These are phyloP conservation scores for Xylariaceae sp. DNA, from an alignment of 2,329 filamentous ascomycete genomes.

Conservation along the genomic window DNA sequence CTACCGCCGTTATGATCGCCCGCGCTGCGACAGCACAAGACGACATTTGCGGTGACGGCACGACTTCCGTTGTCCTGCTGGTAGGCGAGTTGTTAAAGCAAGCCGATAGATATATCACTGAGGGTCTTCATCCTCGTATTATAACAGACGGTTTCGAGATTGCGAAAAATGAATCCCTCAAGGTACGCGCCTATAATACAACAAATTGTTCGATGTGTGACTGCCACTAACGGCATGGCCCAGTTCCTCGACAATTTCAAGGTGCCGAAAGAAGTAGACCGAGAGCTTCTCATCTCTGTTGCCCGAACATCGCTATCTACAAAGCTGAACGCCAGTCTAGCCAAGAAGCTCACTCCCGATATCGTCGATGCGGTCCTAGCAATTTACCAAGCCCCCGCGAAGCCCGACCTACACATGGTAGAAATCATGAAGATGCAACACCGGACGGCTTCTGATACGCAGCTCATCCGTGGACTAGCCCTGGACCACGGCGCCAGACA, in stretches of 20 bases:
- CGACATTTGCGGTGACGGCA: conserved; percentile 96
- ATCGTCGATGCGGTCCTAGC: conserved; percentile 95
- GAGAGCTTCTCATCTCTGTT: conserved; percentile 88
- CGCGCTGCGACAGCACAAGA: conserved; percentile 92
- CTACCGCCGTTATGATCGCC: conserved; percentile 83
- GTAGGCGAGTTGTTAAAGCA: conserved; percentile 98
- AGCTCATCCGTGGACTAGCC: conserved; percentile 87
- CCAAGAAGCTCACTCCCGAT: conserved; percentile 84
- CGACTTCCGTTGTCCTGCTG: conserved; percentile 90
- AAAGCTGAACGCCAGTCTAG: conserved; percentile 85
- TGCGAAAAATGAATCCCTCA: conserved; percentile 86
- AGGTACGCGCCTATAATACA: conserved; percentile 50
- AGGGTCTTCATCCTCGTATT: conserved; percentile 93
- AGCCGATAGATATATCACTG: conserved; percentile 90
- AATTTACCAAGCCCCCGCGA: conserved; percentile 83
- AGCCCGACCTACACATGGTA: conserved; percentile 97
- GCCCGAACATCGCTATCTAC: conserved; percentile 92
- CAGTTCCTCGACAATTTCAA: conserved; percentile 95
- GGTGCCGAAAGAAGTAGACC: conserved; percentile 79
- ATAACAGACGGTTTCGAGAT: conserved; percentile 98
- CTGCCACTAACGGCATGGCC: conserved; percentile 15
- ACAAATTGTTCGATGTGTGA: conserved; percentile 10
- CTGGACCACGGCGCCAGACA: conserved; percentile 94
- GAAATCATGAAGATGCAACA: conserved; percentile 99
- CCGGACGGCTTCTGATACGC: conserved; percentile 89